A percentile compares a stretch with the other conserved stretches of the same genome.
Conservation (phyloP, 176 grass and related monocot species). For the Tillandsia fasciculata region DNA sequence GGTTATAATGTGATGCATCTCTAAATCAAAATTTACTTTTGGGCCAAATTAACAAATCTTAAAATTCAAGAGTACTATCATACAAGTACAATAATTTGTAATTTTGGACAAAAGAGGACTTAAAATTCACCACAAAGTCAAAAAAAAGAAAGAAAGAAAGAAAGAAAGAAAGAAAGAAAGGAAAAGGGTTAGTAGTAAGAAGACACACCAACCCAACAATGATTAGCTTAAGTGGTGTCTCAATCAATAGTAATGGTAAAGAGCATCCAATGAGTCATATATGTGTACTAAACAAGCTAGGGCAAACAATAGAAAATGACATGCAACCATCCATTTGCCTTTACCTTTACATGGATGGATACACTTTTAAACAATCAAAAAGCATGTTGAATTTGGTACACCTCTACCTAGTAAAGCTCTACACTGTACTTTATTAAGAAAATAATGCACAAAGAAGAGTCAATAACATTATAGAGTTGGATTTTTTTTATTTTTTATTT, state of each 20-base stretch:
- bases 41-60: no score
- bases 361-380: slow-evolving; percentile 15
- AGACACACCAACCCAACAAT: no score
- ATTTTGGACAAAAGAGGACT: no score
- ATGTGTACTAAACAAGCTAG: no score
- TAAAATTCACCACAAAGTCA: no score
- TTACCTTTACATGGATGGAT: not conserved
- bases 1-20: no score
- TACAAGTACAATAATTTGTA: no score
- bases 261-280: not conserved
- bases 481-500: not conserved
- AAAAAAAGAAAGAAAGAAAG: no score
- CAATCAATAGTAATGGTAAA: not conserved
- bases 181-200: no score
- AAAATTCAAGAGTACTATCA: no score
- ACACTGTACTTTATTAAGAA: slow-evolving; percentile 8
- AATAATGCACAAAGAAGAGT: not conserved
- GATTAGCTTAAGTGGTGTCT: not conserved
- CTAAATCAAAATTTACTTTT: no score
- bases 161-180: no score
- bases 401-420: slow-evolving; percentile 2
- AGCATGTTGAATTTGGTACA: not conserved
- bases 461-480: not conserved
- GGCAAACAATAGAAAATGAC: slow-evolving; percentile 17
- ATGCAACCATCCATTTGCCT: slow-evolving; percentile 5